Evolutionary conservation across 768 basidiomycete species (phyloP), one percentile per base, ranked within the genome.

Genomic region (Kwoniella shandongensis): DNA sequence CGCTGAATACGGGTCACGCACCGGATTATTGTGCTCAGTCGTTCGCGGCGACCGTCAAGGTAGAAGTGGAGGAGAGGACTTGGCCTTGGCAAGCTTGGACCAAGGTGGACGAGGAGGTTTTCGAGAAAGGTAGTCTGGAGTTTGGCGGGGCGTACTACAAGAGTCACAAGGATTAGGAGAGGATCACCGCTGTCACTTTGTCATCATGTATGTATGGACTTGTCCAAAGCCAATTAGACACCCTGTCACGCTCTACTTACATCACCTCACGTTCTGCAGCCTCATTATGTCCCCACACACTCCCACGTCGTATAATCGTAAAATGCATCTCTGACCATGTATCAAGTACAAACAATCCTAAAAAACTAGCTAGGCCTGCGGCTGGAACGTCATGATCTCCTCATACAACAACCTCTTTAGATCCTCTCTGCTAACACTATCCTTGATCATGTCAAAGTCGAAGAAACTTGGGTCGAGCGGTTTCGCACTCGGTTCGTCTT

Each of bases 401-500:
- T 93, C 89, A 77, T 90, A 97, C 48, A 77, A 52, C 39, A 73
- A 45, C 54, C 62, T 60, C 80, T 97, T 98, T 63, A 99, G 82
- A 77, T 96, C 91, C 75, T 97, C 94, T 26, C 91, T 84, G 72
- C 87, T 89, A 79, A 96, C 91, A 62, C 91, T 89, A 65, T 96
- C 93, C 81, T 97, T 94, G 81, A 92, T 88, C 63, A 91, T 78
- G 76, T 99, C 96, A 75, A 98, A 98, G 72, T 94, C 91, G 77
- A 99, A 99, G 81, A 98, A 99, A 65, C 88, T 87, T 3, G 91
- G 88, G 64, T 90, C 89, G 45, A 99, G 85, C n/a, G 94, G 93
- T 4, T 91, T 88, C 0, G 93, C 93, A 22, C 87, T 84, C 0
- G 96, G 96, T 77, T 99, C 96, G 70, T 99, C 96, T 47, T 94